These are phyloP conservation scores for Diaporthe helianthi DNA, from an alignment of 2,329 filamentous ascomycete species.

Conservation along the genomic window DNA sequence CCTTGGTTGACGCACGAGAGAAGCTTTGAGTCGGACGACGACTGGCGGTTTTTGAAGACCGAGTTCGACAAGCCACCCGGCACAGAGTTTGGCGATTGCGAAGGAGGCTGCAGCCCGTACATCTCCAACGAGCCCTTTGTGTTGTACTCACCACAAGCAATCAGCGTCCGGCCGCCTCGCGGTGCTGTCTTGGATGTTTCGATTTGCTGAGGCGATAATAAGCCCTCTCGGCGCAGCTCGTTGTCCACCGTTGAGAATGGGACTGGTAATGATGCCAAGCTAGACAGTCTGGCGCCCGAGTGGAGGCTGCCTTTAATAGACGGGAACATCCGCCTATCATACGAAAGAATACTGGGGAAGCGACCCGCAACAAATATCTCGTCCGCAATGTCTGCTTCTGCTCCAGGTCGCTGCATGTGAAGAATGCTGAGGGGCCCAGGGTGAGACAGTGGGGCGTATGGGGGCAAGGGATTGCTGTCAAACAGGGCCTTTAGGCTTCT, in stretches of 20 bases:
- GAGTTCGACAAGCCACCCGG: constrained; percentile 51
- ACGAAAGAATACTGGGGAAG: constrained; percentile 87
- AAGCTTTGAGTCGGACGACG: constrained; percentile 79
- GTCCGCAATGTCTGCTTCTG: constrained; percentile 64
- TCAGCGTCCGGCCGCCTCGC: constrained; percentile 67
- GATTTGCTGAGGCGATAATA: constrained; percentile 62
- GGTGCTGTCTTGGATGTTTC: constrained; percentile 58
- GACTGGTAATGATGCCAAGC: constrained; percentile 72
- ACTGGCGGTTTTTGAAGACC: constrained; percentile 80
- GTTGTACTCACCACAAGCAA: constrained; percentile 90
- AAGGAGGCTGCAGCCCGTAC: constrained; percentile 65
- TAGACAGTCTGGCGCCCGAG: constrained; percentile 81
- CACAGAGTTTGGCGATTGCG: constrained; percentile 36
- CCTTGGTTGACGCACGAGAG: constrained; percentile 84
- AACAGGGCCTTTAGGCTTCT: constrained; percentile 49
- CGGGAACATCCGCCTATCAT: constrained; percentile 87
- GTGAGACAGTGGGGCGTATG: constrained; percentile 77
- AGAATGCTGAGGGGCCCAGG: constrained; percentile 84
- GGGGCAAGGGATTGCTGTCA: constrained; percentile 59
- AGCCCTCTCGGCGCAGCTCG: constrained; percentile 62
- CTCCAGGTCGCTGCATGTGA: constrained; percentile 69
- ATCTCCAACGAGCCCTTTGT: constrained; percentile 88
- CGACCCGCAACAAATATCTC: constrained; percentile 90
- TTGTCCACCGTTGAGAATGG: constrained; percentile 69
- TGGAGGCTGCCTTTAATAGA: constrained; percentile 79